A percentile compares a stretch with the other conserved stretches of the same genome.
Conservation (phyloP, 257 asterid genomes). For the Osmanthus fragrans region DNA sequence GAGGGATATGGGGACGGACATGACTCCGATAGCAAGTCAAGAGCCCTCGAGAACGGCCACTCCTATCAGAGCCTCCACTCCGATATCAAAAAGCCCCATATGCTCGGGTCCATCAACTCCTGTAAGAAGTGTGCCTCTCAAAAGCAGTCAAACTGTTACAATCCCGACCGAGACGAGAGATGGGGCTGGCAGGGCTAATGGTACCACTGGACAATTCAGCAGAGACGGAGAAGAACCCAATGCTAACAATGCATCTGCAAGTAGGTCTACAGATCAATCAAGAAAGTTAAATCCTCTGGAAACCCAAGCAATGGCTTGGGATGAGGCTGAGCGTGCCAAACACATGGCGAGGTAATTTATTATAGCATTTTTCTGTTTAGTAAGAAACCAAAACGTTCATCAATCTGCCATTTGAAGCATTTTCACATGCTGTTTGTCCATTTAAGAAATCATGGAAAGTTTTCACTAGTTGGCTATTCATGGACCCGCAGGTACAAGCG, state of each 20-base stretch:
- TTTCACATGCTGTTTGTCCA: too few species aligned
- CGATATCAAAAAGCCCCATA: constrained; percentile 59
- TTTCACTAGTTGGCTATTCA: too few species aligned
- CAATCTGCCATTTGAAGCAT: too few species aligned
- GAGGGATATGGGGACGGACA: constrained; percentile 97
- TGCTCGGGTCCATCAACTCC: constrained; percentile 69
- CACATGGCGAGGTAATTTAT: constrained; percentile 74
- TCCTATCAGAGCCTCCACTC: constrained; percentile 69
- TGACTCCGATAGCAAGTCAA: constrained; percentile 92
- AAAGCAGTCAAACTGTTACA: constrained; percentile 28
- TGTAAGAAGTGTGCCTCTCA: constrained; percentile 31
- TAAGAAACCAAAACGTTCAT: too few species aligned
- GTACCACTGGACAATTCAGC: constrained; percentile 31
- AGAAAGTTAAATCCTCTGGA: constrained; percentile 61
- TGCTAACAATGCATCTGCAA: constrained; percentile 20
- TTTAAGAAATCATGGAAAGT: too few species aligned
- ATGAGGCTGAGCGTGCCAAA: constrained; percentile 91
- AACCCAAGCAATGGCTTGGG: constrained; percentile 86
- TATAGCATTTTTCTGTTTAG: not conserved
- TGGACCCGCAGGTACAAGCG: constrained; percentile 65
- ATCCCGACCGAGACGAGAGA: constrained; percentile 34
- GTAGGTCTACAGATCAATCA: constrained; percentile 22
- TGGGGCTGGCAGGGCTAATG: constrained; percentile 35
- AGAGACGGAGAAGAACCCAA: constrained; percentile 38
- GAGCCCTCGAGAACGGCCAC: constrained; percentile 94